Base-by-base conservation (phyloP, 257 asterid species). In the Solanum bulbocastanum region DNA sequence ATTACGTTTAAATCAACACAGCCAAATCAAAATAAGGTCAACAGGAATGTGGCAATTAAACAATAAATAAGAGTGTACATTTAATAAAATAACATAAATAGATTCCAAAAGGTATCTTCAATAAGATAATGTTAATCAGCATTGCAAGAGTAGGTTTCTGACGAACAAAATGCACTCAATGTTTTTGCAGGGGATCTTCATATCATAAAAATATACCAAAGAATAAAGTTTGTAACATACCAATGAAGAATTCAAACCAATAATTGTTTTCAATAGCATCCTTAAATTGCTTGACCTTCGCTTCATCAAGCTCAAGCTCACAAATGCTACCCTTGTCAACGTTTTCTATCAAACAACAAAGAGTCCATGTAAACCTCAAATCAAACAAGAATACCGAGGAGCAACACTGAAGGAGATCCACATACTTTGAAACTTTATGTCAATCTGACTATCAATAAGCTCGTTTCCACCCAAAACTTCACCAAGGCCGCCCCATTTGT, bases 401-500 rank as follows among this genome's bases (percentile, higher is more conserved):
- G 10, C 82, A 36, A 79, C 58, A 85, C 74, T 75, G 16, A 71
- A 68, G 79, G 56, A 79, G 58, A 68, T 68, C 5, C 33, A 90
- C 94, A 46, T 94, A 97, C 99, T 94, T 90, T 91, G 94, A 87
- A 91, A 97, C 88, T 94, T 96, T 89, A 97, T 95, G 87, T 92
- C 93, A 83, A 97, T 92, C 88, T 94, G 95, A 91, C 99, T 95
- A 89, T 97, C 98, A 85, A 97, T 97, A 82, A 97, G 99, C 91
- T 97, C 99, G 89, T 97, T 97, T 92, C 99, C 99, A 75, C 98
- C 99, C 86, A 97, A 93, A 81, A 97, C 99, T 92, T 97, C 99
- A 65, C 99, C 99, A 83, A 97, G 98, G 82, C 98, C 98, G 90
- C 98, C 99, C 99, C 99, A 97, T 90, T 94, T 97, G 92, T 95